Base-by-base conservation (phyloP, 176 grass and related monocot species). In the Thinopyrum elongatum region DNA sequence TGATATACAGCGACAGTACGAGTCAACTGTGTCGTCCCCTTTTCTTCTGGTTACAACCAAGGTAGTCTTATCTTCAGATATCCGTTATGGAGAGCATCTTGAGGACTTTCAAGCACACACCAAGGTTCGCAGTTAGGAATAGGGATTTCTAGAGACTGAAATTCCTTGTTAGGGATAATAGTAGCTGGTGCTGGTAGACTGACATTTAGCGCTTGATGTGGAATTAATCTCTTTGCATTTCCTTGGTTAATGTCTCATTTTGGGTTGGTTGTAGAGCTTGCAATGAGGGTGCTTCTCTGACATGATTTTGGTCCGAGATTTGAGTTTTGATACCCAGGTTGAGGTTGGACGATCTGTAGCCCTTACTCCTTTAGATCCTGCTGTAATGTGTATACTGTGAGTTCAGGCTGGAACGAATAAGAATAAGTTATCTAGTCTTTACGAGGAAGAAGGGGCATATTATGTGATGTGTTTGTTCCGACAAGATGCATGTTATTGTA, bases 371-470 rank as follows among this genome's bases (percentile, higher is more conserved):
- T 80, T 39, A 63, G 70, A 70, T 81, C 70, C 17, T 84, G 38
- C 77, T 88, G 61, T 91, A 87, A 91, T 85, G 51, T 91, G 63
- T 77, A 63, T 88, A 88, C 77, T 81, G 81, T 71, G 82, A 88
- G 77, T 51, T 77, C 85, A 71, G 85, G 85, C 81, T 81, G 61
- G 62, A 77, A 85, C 51, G 23, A 76, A 63, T 39, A 76, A 17
- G 49, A 53, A 53, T 7, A 91, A 80, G 65, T 86, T 64, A n/a
- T 86, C 28, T 84, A 70, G 69, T 84, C 16, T 84, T 78, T 68
- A 72, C 17, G 76, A 66, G 85, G 51, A 38, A 38, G 36, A 38
- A 38, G 36, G 36, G 36, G 36, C 36, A 38, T 38, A 38, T 38
- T 34, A 38, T 38, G 8, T 38, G 36, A 38, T 38, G 8, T 7